Base-by-base conservation (phyloP, 495 filamentous ascomycete species). In the Aspergillus saccharolyticus region DNA sequence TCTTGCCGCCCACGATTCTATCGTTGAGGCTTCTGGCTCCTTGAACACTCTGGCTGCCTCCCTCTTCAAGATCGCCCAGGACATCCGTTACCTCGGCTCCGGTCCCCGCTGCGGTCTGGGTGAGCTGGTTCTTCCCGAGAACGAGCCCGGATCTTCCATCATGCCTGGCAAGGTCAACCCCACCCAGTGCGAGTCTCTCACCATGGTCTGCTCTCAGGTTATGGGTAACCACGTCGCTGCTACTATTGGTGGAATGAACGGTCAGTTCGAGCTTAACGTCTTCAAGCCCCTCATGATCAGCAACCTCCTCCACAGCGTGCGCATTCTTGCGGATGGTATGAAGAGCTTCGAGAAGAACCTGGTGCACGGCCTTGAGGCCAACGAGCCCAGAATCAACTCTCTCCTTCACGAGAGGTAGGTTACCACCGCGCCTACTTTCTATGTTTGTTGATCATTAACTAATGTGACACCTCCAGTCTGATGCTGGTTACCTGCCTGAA, bases 151-250 rank as follows among this genome's bases (percentile, higher is more conserved):
- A 48, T 89, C 84, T 64, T 94, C 89, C 54, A 97, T 98, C 78
- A 98, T 98, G 94, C 94, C 94, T 25, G 94, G 94, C 64, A 98
- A 98, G 81, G 94, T 98, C 65, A 98, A 98, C 81, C 94, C 94
- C 33, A 98, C 94, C 22, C 94, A 98, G 78, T 96, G 90, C 76
- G 94, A 98, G 81, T 89, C 92, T 42, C 77, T 98, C 71, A 98
- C 94, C 59, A 98, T 98, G 94, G 74, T 98, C 54, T 97, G 92
- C 78, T 83, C 90, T 3, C 94, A 98, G 73, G 95, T 98, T 39
- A 95, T 97, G 83, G 94, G 94, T 63, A 98, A 98, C 80, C 85
- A 98, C 72, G 86, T 88, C 45, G 89, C 94, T 28, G 83, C 89
- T 46, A 96, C 93, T 18, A 86, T 97, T 53, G 89, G 90, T 57